Evolutionary conservation across 2,329 filamentous ascomycete species (phyloP).

Genomic region (Nannizziopsis arthrosporioides): DNA sequence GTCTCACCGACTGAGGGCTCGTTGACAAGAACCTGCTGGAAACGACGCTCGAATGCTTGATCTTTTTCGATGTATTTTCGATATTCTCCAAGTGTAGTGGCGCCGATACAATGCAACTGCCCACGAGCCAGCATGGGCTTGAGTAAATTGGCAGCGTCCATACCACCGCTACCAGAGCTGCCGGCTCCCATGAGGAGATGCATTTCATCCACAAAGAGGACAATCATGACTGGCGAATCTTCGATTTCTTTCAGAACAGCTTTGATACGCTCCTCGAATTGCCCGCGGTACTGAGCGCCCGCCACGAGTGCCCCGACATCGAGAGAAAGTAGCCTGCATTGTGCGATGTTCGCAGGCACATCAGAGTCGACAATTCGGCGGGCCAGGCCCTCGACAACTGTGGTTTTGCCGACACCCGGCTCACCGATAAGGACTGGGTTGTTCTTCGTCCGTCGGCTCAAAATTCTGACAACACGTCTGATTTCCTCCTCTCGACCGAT

Average conservation of each 20-base stretch:
- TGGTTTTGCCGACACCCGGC: constrained; percentile 96
- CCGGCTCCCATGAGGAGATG: constrained; percentile 97
- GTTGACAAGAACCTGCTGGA: constrained; percentile 96
- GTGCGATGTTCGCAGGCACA: constrained; percentile 86
- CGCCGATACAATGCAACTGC: constrained; percentile 94
- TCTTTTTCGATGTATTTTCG: constrained; percentile 99
- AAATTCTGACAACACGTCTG: constrained; percentile 75
- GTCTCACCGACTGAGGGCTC: constrained; percentile 83
- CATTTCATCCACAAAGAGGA: constrained; percentile 97
- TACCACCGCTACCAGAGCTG: constrained; percentile 85
- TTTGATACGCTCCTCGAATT: constrained; percentile 99
- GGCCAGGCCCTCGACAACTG: constrained; percentile 89
- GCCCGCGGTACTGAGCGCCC: constrained; percentile 94
- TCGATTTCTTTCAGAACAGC: constrained; percentile 94
- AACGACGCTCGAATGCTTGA: constrained; percentile 91
- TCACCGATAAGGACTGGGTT: constrained; percentile 97
- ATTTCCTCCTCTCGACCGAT: constrained; percentile 97
- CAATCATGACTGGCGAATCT: constrained; percentile 88
- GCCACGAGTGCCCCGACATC: constrained; percentile 92
- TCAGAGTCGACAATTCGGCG: constrained; percentile 93
- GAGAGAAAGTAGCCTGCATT: constrained; percentile 85
- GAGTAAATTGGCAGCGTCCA: constrained; percentile 95
- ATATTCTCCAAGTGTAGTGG: constrained; percentile 89
- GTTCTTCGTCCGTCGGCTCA: constrained; percentile 92
- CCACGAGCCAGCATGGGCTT: constrained; percentile 97